Evolutionary conservation across 805 yeast genomes (phyloP), one percentile per base, ranked within the genome.

Genomic region (Nakazawaea pomicola): DNA sequence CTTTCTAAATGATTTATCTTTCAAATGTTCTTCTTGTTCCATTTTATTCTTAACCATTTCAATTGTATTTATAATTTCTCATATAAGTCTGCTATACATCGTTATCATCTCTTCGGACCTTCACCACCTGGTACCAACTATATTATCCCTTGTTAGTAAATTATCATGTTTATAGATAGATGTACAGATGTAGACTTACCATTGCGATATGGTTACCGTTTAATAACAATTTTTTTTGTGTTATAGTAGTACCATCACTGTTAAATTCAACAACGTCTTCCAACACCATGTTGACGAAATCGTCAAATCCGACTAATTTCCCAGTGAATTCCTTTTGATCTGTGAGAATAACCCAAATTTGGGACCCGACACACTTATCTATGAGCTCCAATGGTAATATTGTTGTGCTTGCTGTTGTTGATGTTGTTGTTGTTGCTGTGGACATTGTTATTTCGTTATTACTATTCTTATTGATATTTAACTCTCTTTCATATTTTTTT

Each of bases 241-340:
- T 69, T 25, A 65, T 69, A 31, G 67, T 62, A 42, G 58, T 55
- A 4, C 72, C 72, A 27, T 68, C 70, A 31, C 60, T 64, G 39
- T 70, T 75, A 34, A 60, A 66, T 52, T 86, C 95, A 7, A 72
- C 72, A 28, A 83, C 97, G 52, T 90, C 81, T 51, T 84, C 85
- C 39, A 93, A 70, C 9, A 93, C 95, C 61, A 90, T 79, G 57
- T 87, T 93, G 46, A 93, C 97, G 53, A 83, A 91, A 61, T 93
- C 98, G 58, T 93, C 99, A 60, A 91, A 91, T 1, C 98, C 98
- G 21, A 83, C 76, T 38, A 93, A 68, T 4, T 80, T 86, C 1
- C 99, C 99, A n/a, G 75, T 72, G 57, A 88, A 93, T 58, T 90
- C 97, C 57, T 78, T 78, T 44, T 72, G 68, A 46, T 62, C 67